Base-by-base conservation (phyloP, 768 basidiomycete genomes). In the Hypholoma sublateritium region DNA sequence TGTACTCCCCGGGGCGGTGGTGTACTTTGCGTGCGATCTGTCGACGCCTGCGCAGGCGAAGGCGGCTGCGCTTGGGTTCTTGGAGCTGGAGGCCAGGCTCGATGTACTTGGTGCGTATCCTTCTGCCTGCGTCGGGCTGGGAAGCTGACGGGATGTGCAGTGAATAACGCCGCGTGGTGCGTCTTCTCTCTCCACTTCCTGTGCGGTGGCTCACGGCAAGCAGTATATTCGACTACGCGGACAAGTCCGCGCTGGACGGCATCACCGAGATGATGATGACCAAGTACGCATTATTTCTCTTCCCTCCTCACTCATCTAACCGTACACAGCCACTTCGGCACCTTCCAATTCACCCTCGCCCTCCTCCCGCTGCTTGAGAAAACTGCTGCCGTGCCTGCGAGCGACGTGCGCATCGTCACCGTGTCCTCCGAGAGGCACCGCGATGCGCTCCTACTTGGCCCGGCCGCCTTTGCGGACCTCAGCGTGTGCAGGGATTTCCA, bases 101-200 rank as follows among this genome's bases (percentile, higher is more conserved):
- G 52, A 53, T 44, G 25, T 44, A 2, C 42, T 53, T 3, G 52
- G 52, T 53, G 24, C n/a, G 42, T n/a, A 9, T 3, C 44, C 25
- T 17, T 21, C 17, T 45, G 44, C 8, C 13, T 24, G 17, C n/a
- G 22, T 32, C 19, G 17, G 13, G 25, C n/a, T 24, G 5, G 9
- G n/a, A 19, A 12, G 14, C 28, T 44, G 1, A 25, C 37, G 25
- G 28, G 11, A 43, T 24, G 4, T 41, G 12, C 42, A 59, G 59
- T 59, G 22, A 59, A 59, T 49, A 59, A 59, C 32, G 59, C 54
- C 28, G 59, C 44, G 11, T 47, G 50, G 59, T 59, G 51, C 11
- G 16, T 42, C 14, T 14, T 35, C 17, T 19, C 19, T 12, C 41
- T 22, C 32, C 19, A 13, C 8, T 6, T 34, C 11, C n/a, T n/a